Evolutionary conservation across 2,329 filamentous ascomycete species (phyloP), one percentile per base, ranked within the genome.

Genomic region (Tolypocladium endophyticum): DNA sequence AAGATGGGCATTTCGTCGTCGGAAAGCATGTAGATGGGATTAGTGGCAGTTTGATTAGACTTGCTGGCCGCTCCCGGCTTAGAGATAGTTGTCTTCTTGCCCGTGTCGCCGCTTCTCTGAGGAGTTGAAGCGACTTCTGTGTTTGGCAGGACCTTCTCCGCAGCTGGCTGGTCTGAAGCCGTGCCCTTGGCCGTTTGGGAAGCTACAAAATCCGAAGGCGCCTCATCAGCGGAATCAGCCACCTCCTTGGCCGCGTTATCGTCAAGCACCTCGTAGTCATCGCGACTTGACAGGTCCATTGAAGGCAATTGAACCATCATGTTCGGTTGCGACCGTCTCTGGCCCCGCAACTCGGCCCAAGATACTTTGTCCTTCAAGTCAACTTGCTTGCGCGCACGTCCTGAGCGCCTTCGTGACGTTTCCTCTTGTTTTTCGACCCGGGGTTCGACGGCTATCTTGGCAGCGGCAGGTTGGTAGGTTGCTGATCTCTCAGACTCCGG

Each of bases 1-100:
- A 67, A 47, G n/a, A 73, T 59, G 0, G 72, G 72, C 18, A 69
- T 66, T 58, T 75, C 73, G 23, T 75, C 73, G 55, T 75, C 72
- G 6, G 73, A 75, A 8, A 75, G 66, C 6, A 64, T 63, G 57
- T 65, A 67, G 1, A 64, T 59, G n/a, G 65, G 57, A 23, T 60
- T 55, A 3, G 39, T 25, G 47, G 59, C 41, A 20, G 60, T 30
- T 18, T 57, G 59, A 1, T 36, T 54, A 25, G 52, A 33, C 18
- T 33, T 52, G 23, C 43, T 33, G 25, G 20, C 16, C 12, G 16
- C 6, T 53, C 56, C 25, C 54, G 18, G 28, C 11, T n/a, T 28
- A 35, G 28, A 25, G 30, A 23, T 41, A 7, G 55, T 33, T 18
- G 35, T 23, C 35, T 9, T 50, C 52, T 50, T 54, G 41, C 56